Percentiles rank a stretch among this genome's conserved stretches.
phyloP scores from a whole-genome alignment of 169 alveolate species.

The Plasmodium fragile region DNA sequence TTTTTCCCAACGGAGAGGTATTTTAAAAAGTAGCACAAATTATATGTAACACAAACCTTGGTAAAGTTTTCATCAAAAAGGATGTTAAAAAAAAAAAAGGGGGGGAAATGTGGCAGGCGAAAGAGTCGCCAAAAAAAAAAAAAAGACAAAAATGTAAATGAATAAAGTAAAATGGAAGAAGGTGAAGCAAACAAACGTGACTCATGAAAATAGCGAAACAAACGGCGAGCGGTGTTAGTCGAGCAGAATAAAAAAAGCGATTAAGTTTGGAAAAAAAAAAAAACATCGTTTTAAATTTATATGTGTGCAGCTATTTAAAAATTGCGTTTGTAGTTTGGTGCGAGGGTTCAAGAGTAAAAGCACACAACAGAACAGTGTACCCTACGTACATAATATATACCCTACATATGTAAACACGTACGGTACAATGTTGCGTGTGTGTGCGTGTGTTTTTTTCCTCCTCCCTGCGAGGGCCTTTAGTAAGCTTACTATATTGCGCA shows the following conservation, averaged over 20 bases:
- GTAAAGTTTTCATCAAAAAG: slow-evolving; percentile 7
- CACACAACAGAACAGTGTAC: neutral
- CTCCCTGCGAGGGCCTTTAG: neutral
- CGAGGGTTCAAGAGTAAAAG: neutral
- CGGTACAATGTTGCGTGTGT: neutral
- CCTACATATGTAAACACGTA: neutral
- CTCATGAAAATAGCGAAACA: neutral
- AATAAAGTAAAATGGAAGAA: neutral
- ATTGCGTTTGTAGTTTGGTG: neutral
- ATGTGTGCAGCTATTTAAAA: neutral
- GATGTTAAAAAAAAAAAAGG: neutral
- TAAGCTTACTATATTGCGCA: neutral
- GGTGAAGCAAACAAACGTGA: neutral
- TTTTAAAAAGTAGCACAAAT: neutral
- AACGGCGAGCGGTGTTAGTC: neutral
- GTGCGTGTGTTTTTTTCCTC: neutral
- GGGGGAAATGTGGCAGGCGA: neutral
- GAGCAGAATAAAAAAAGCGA: neutral
- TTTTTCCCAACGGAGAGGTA: neutral
- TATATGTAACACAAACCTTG: slow-evolving; percentile 2
- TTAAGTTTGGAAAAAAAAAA: neutral
- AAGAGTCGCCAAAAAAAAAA: neutral
- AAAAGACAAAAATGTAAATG: neutral
- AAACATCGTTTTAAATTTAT: neutral
- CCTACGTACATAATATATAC: neutral